phyloP scores from a whole-genome alignment of 805 yeast genomes.

The Sungouiozyma intestinalis region DNA sequence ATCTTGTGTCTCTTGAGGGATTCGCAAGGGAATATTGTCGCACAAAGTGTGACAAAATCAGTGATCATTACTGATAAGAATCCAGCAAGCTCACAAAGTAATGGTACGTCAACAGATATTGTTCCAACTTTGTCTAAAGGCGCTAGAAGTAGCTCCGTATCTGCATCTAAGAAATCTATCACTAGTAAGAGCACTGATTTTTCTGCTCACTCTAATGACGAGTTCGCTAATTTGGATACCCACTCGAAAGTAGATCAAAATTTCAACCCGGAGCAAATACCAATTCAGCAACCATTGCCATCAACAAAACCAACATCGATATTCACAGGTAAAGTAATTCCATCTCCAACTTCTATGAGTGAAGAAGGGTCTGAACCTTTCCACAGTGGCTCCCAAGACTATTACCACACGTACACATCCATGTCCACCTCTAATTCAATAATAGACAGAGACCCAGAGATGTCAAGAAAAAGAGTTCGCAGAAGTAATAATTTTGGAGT shows the following conservation, averaged over 20 bases:
- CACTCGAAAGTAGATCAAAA: neutral
- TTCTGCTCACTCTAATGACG: neutral
- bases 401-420: constrained; percentile 2
- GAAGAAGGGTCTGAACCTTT: constrained; percentile 47
- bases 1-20: constrained; percentile 60
- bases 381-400: constrained; percentile 3
- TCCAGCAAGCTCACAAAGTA: constrained; percentile 32
- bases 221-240: neutral
- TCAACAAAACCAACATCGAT: constrained; percentile 2
- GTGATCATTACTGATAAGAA: constrained; percentile 94
- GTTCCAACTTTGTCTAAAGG: constrained; percentile 5
- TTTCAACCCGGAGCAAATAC: neutral
- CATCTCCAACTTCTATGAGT: constrained; percentile 55
- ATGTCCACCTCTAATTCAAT: constrained; percentile 3
- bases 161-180: neutral
- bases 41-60: constrained; percentile 57
- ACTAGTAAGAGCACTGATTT: neutral
- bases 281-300: constrained; percentile 10
- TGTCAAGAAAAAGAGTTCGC: neutral
- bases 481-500: neutral
- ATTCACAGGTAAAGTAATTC: constrained; percentile 24
- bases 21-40: constrained; percentile 50
- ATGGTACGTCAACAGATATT: neutral
- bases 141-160: neutral
- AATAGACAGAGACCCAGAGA: neutral